phyloP scores from a whole-genome alignment of 805 yeast species.

The Saturnispora sanitii region DNA sequence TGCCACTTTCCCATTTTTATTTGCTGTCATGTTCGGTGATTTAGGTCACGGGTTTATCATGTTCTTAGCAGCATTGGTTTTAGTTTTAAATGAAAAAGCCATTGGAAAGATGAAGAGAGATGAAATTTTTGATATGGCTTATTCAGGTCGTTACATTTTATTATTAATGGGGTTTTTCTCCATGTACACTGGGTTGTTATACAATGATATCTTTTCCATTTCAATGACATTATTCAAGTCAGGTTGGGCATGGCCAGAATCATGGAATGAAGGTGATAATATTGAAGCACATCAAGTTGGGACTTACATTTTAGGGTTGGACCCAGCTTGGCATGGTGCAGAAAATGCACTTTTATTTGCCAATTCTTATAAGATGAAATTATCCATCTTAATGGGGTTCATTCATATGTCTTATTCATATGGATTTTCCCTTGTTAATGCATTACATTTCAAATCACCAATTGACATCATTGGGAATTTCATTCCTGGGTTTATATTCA shows the following conservation, averaged over 20 bases:
- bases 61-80: conserved; percentile 41
- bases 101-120: conserved; percentile 51
- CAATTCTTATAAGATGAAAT: conserved; percentile 69
- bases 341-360: conserved; percentile 61
- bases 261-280: conserved; percentile 40
- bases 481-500: conserved; percentile 62
- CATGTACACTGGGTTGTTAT: conserved; percentile 63
- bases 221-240: conserved; percentile 57
- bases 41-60: conserved; percentile 67
- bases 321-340: conserved; percentile 73
- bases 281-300: conserved; percentile 41
- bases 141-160: conserved; percentile 57
- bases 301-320: conserved; percentile 54
- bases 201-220: conserved; percentile 64
- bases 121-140: conserved; percentile 74
- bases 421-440: conserved; percentile 55
- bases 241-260: conserved; percentile 60
- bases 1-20: conserved; percentile 73
- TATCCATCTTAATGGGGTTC: conserved; percentile 68
- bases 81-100: conserved; percentile 46
- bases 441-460: conserved; percentile 42
- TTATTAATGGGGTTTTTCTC: conserved; percentile 65
- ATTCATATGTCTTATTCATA: conserved; percentile 66
- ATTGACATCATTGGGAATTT: conserved; percentile 66
- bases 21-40: conserved; percentile 80